A percentile compares a stretch with the other conserved stretches of the same genome.
Evolutionary conservation across 2,329 filamentous ascomycete species (phyloP).

Genomic region (Monilinia vaccinii-corymbosi): DNA sequence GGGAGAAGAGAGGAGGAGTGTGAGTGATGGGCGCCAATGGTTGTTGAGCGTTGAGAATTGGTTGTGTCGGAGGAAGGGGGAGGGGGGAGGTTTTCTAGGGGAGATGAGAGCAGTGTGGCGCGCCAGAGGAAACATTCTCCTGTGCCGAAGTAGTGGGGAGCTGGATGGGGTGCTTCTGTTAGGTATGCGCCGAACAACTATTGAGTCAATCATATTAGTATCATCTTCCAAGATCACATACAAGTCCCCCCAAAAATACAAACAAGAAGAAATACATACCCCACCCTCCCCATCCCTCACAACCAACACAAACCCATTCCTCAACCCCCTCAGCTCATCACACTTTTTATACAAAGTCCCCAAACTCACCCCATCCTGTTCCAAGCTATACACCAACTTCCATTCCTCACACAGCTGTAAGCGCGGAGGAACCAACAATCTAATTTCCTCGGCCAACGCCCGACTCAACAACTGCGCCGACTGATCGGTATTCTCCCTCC

Average conservation of each 20-base stretch:
- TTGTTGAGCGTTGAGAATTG: constrained; percentile 51
- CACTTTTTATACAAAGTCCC: constrained; percentile 78
- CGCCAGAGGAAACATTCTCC: constrained; percentile 95
- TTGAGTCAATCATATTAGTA: neutral
- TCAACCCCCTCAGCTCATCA: constrained; percentile 53
- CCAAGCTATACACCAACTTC: constrained; percentile 79
- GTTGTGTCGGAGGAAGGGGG: constrained; percentile 61
- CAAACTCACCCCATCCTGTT: constrained; percentile 83
- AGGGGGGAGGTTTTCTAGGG: constrained; percentile 44
- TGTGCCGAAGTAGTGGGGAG: constrained; percentile 83
- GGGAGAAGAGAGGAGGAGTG: constrained; percentile 13
- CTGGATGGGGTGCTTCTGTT: constrained; percentile 75
- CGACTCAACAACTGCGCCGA: constrained; percentile 59
- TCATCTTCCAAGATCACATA: neutral
- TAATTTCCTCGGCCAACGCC: constrained; percentile 82
- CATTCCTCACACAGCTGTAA: constrained; percentile 82
- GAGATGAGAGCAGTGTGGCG: constrained; percentile 51
- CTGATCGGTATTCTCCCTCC: constrained; percentile 47
- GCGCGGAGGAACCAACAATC: constrained; percentile 76
- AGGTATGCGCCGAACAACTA: constrained; percentile 88
- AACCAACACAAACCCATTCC: constrained; percentile 84
- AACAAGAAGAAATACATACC: constrained; percentile 39
- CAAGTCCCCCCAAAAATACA: neutral
- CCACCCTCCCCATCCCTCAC: constrained; percentile 69
- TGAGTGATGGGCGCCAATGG: constrained; percentile 32